Conservation (phyloP, 75 land plant genomes). For the Picea sitchensis region DNA sequence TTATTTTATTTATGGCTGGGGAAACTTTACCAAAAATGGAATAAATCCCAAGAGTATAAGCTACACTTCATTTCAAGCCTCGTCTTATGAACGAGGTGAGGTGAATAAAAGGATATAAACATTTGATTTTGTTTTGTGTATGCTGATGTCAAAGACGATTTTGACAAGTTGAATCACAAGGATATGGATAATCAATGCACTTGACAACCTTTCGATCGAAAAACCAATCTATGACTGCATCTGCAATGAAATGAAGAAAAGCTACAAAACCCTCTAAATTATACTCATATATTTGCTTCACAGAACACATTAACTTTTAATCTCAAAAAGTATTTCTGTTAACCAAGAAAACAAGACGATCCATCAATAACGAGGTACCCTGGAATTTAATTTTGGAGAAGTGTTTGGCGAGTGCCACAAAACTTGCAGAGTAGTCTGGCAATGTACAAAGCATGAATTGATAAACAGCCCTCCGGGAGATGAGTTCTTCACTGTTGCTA, state of each 20-base stretch:
- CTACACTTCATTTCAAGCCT: too few relatives aligned
- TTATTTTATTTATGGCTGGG: too few relatives aligned
- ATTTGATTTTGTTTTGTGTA: too few relatives aligned
- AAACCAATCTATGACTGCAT: constrained; percentile 48
- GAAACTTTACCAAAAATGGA: too few relatives aligned
- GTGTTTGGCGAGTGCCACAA: constrained; percentile 28
- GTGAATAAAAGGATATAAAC: too few relatives aligned
- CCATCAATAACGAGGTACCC: neutral
- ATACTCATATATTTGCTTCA: too few relatives aligned
- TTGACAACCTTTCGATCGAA: constrained; percentile 23
- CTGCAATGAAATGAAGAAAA: neutral
- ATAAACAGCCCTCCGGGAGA: constrained; percentile 38
- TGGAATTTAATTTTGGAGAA: constrained; percentile 17
- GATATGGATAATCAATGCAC: constrained; percentile 38
- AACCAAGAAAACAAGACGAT: too few relatives aligned
- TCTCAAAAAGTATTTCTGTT: too few relatives aligned
- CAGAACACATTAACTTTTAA: too few relatives aligned
- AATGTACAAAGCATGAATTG: constrained; percentile 59
- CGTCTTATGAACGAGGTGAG: too few relatives aligned
- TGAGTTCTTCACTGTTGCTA: constrained; percentile 10
- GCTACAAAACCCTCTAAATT: too few relatives aligned
- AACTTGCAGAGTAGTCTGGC: constrained; percentile 36
- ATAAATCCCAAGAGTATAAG: too few relatives aligned
- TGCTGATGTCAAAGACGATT: neutral
- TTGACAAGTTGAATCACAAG: constrained; percentile 35